Evolutionary conservation across 441 rosid genomes (phyloP), one percentile per base, ranked within the genome.

Genomic region (Pelargonium myrrhifolium): DNA sequence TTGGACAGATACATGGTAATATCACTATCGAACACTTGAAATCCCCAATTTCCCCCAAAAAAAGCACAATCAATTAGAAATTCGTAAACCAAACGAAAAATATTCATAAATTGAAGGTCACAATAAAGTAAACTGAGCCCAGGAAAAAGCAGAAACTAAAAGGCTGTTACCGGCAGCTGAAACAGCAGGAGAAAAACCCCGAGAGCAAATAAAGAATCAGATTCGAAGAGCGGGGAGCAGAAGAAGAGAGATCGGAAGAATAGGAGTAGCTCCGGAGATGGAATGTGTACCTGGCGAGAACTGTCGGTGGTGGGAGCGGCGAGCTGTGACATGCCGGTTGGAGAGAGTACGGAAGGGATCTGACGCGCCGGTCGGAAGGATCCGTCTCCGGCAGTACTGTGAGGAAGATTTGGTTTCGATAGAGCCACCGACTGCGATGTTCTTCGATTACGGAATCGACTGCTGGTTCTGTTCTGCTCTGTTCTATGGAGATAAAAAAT

Each of bases 291-390:
- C 39, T 22, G 21, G 40, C 11, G 70, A 67, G 37, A 37, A 28
- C 18, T 8, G 58, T 18, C 14, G 55, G 55, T 15, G 56, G 15
- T 6, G 4, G 56, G 20, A 4, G 18, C 35, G 56, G 45, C 75
- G 77, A 78, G 62, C 72, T 11, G 74, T 70, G 65, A 73, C 85
- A 84, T 86, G 70, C 58, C 58, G 76, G 73, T 65, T 71, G 53
- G 65, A 77, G 67, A 20, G 71, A 35, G 35, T 37, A 66, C 76
- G 82, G 78, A 58, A 69, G 75, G 65, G 70, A 60, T 20, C 28
- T 7, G 65, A 69, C 65, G 74, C 35, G 35, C 35, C 35, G 56
- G 5, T 49, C 56, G 4, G 56, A 12, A n/a, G 6, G 56, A 49
- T 49, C 20, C 7, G 56, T 20, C n/a, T 49, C 20, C 20, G 56